Evolutionary conservation across 108 stramenopile species (phyloP).

Genomic region (Poteriospumella lacustris): DNA sequence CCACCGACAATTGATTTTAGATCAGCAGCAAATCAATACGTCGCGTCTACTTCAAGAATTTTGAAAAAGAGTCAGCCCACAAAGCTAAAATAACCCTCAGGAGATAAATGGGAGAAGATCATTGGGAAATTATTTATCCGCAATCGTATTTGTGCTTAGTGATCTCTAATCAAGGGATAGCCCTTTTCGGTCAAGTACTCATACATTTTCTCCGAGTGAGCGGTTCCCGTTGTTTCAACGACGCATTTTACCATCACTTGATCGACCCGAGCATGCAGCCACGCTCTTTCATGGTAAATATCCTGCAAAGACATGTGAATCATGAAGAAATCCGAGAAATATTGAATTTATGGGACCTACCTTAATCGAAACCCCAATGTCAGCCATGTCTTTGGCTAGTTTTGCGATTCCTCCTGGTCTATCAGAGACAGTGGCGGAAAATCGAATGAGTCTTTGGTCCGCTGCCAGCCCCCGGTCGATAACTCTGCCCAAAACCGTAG

Average conservation of each 20-base stretch:
- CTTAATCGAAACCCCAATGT: neutral
- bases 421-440: constrained; percentile 85
- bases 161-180: too few species aligned
- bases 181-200: too few species aligned
- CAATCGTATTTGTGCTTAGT: too few species aligned
- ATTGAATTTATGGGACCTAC: neutral
- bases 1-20: too few species aligned
- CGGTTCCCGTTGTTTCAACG: constrained; percentile 40
- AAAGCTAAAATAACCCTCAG: too few species aligned
- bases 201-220: neutral
- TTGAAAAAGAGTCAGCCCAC: too few species aligned
- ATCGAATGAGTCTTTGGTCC: constrained; percentile 77
- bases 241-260: constrained; percentile 78
- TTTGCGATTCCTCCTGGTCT: constrained; percentile 81
- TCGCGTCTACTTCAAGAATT: too few species aligned
- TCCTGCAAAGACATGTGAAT: constrained; percentile 79
- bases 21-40: too few species aligned
- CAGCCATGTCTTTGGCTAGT: constrained; percentile 52
- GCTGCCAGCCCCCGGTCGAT: constrained; percentile 89
- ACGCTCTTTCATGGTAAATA: constrained; percentile 95
- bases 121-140: too few species aligned
- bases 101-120: too few species aligned
- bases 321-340: neutral
- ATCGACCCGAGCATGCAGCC: constrained; percentile 79
- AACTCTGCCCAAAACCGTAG: constrained; percentile 79